Evolutionary conservation across 176 grass and related monocot genomes (phyloP), one percentile per base, ranked within the genome.

Genomic region (Carex pumila): DNA sequence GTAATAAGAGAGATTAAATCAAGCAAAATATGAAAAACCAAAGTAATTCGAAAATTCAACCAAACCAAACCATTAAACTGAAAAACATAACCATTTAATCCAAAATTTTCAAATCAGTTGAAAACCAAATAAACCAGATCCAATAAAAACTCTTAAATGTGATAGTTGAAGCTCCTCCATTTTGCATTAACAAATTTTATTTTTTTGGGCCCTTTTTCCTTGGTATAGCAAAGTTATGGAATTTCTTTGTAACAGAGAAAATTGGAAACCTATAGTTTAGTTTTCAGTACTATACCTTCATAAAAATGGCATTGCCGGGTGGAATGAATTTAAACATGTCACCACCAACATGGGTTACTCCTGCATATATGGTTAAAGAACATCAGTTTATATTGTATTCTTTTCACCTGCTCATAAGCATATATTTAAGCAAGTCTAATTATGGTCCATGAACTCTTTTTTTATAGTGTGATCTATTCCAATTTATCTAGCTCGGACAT

Each of bases 311-410:
- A 73, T 98, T 91, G 7, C 92, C 92, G 0, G 86, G 73, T 6
- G 95, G 92, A 37, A 98, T 90, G 79, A 82, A 91, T 61, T 90
- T 90, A 71, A 98, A 98, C 95, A 93, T 98, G 83, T 98, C 91
- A 12, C 90, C 92, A 6, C 95, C 95, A 22, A 91, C 86, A 70
- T 94, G 92, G 21, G 17, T 89, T 9, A 94, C 89, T 53, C 95
- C 92, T 98, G 87, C 30, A 84, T 61, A 72, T 71, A 22, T 74
- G 43, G 25, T 12, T 4, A 74, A 74, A 52, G 4, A 8, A 12
- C 29, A 78, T 78, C 14, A 78, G 72, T 70, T 70, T 2, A 78
- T 32, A 76, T 62, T 62, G 60, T 62, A 62, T 62, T 25, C 6
- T 25, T 62, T 25, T 62, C 19, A 22, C 60, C 60, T 25, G n/a